Conservation (phyloP, 805 yeast species). For the Candida manassasensis region DNA sequence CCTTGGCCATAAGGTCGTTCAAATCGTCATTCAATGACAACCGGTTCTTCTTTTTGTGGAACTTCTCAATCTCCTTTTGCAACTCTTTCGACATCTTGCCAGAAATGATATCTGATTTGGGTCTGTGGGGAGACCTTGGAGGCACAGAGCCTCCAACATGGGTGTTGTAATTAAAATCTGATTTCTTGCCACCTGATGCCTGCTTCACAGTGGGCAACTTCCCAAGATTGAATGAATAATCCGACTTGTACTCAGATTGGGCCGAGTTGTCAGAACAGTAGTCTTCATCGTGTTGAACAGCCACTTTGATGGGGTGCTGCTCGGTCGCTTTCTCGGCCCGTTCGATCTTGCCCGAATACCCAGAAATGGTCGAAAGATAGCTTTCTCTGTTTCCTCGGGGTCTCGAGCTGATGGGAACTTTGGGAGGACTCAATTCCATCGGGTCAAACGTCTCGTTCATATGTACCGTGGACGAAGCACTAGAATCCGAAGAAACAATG, state of each 20-base stretch:
- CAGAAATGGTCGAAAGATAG: slow-evolving; percentile 17
- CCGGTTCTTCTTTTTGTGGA: slow-evolving; percentile 7
- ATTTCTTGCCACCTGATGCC: slow-evolving; percentile 10
- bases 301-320: slow-evolving; percentile 13
- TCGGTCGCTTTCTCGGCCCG: slow-evolving; percentile 16
- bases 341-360: slow-evolving; percentile 17
- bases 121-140: slow-evolving; percentile 35
- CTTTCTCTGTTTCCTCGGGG: slow-evolving; percentile 12
- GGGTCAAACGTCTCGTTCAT: not conserved
- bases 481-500: too few relatives aligned
- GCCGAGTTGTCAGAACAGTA: slow-evolving; percentile 3
- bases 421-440: not conserved
- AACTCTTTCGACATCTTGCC: slow-evolving; percentile 7
- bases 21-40: slow-evolving; percentile 27
- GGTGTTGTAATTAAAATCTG: slow-evolving; percentile 30
- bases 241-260: slow-evolving; percentile 3
- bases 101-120: slow-evolving; percentile 22
- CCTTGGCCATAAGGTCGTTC: slow-evolving; percentile 35
- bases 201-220: slow-evolving; percentile 10
- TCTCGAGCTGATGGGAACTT: not conserved
- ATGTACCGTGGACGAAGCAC: too few relatives aligned
- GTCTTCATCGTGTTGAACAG: slow-evolving; percentile 10
- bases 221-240: slow-evolving; percentile 10
- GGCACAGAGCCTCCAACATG: slow-evolving; percentile 34
- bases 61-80: slow-evolving; percentile 7